Conservation (phyloP, 805 yeast genomes). For the Candida gorgasii region DNA sequence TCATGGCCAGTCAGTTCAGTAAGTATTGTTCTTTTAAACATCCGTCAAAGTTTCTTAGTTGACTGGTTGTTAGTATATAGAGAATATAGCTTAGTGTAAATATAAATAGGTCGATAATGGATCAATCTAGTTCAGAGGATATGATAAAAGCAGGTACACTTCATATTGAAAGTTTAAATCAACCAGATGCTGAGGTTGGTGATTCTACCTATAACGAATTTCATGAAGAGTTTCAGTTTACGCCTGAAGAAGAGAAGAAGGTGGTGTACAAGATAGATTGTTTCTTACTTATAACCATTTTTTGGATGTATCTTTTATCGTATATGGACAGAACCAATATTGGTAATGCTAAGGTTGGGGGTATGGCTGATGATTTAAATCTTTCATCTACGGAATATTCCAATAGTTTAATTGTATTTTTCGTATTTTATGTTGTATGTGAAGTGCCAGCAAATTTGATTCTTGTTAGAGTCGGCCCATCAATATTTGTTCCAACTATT, state of each 20-base stretch:
- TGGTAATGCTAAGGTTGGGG: slow-evolving; percentile 16
- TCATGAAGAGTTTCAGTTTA: slow-evolving; percentile 8
- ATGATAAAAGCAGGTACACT: slow-evolving; percentile 6
- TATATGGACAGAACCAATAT: slow-evolving; percentile 17
- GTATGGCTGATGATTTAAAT: slow-evolving; percentile 11
- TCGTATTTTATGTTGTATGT: slow-evolving; percentile 13
- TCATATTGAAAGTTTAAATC: slow-evolving; percentile 6
- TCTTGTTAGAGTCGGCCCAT: slow-evolving; percentile 15
- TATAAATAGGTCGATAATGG: background rate
- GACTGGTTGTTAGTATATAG: slow-evolving; percentile 1
- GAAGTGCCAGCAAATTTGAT: slow-evolving; percentile 16
- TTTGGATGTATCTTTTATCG: slow-evolving; percentile 12
- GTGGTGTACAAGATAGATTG: slow-evolving; percentile 4
- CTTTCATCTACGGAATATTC: slow-evolving; percentile 12
- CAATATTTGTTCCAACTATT: slow-evolving; percentile 17
- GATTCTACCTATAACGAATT: background rate
- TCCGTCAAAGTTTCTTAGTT: background rate
- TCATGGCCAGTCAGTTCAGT: background rate
- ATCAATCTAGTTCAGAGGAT: slow-evolving; percentile 4
- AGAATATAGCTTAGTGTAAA: background rate
- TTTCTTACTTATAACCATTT: slow-evolving; percentile 1
- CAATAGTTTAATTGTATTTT: slow-evolving; percentile 14
- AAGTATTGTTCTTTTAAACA: background rate
- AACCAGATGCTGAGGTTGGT: background rate
- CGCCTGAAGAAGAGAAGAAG: slow-evolving; percentile 10